phyloP scores from a whole-genome alignment of 148 eudicot genomes.

The Nepenthes mirabilis region DNA sequence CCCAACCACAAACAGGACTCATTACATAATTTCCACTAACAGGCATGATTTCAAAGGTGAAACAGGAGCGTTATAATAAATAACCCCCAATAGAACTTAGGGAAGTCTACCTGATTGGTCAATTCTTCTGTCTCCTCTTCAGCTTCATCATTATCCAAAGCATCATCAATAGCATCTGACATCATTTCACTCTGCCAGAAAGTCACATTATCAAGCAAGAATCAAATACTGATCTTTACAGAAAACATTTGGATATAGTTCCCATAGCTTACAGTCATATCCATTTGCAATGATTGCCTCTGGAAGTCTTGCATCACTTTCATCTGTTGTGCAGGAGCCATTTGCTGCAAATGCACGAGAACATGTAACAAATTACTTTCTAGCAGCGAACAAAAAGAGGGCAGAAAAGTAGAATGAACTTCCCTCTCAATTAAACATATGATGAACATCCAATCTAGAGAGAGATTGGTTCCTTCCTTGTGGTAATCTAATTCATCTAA shows the following conservation, averaged over 20 bases:
- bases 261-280: conserved; percentile 72
- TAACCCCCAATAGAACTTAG: too few species aligned
- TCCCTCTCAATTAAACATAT: too few species aligned
- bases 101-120: conserved; percentile 61
- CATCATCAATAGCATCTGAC: conserved; percentile 93
- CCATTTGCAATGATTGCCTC: conserved; percentile 91
- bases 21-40: too few species aligned
- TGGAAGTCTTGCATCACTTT: conserved; percentile 72
- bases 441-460: not conserved
- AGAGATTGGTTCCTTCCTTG: not conserved
- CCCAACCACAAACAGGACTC: too few species aligned
- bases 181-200: conserved; percentile 81
- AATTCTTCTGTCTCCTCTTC: conserved; percentile 95
- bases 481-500: not conserved
- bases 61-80: too few species aligned
- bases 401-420: not conserved
- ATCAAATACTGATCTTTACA: not conserved
- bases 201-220: conserved; percentile 7
- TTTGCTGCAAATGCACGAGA: conserved; percentile 41
- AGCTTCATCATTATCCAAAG: conserved; percentile 86
- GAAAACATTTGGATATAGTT: conserved; percentile 2
- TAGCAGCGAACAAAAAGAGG: not conserved
- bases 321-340: conserved; percentile 86
- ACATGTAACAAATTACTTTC: not conserved
- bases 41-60: too few species aligned